Conservation (phyloP, 1,284 basidiomycete species). For the Chondrostereum purpureum region DNA sequence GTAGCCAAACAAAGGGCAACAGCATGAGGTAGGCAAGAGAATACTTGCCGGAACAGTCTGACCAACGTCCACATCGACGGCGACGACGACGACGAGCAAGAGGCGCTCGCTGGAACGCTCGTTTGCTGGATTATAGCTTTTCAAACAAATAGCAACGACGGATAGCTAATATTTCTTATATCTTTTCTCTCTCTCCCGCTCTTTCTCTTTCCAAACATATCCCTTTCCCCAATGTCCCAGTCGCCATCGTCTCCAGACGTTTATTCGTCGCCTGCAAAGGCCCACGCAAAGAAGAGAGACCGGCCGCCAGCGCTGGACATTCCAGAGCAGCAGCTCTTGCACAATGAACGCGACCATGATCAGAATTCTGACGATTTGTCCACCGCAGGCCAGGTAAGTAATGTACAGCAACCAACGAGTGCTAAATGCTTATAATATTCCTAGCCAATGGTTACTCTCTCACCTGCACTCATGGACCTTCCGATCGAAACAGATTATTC, state of each 20-base stretch:
- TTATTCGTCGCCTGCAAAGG: slow-evolving; percentile 11
- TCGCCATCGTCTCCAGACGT: slow-evolving; percentile 26
- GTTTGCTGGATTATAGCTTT: too few relatives aligned
- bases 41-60: too few relatives aligned
- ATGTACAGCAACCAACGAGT: slow-evolving; percentile 14
- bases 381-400: slow-evolving; percentile 10
- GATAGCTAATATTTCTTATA: too few relatives aligned
- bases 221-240: slow-evolving; percentile 26
- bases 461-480: slow-evolving; percentile 24
- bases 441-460: too few relatives aligned
- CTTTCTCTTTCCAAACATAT: slow-evolving; percentile 17
- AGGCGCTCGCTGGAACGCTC: neutral
- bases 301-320: slow-evolving; percentile 34
- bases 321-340: slow-evolving; percentile 21
- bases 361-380: too few relatives aligned
- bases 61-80: neutral
- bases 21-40: neutral
- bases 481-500: slow-evolving; percentile 32
- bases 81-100: neutral
- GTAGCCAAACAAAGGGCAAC: neutral
- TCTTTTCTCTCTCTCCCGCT: slow-evolving; percentile 10
- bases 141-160: too few relatives aligned
- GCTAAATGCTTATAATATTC: too few relatives aligned
- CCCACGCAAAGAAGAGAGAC: slow-evolving; percentile 25
- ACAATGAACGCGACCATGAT: slow-evolving; percentile 17